phyloP scores from a whole-genome alignment of 345 rosid genomes.

The Eucalyptus curtisii region DNA sequence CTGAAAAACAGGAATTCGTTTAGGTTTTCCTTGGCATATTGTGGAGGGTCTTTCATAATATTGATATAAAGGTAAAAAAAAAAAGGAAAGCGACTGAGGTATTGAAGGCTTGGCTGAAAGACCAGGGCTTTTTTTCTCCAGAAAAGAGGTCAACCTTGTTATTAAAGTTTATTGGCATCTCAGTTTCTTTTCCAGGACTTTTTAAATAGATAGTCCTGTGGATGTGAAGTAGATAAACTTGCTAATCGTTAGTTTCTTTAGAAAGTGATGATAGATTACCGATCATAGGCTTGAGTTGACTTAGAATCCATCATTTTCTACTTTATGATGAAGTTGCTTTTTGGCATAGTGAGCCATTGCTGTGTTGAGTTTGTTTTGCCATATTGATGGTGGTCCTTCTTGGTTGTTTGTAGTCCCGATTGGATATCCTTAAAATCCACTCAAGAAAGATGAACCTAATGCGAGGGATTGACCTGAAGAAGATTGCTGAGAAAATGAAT shows the following conservation, averaged over 20 bases:
- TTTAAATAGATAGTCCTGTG: background rate
- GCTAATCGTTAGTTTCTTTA: background rate
- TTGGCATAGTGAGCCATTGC: background rate
- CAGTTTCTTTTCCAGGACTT: background rate
- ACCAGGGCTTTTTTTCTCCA: background rate
- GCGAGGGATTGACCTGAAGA: conserved; percentile 97
- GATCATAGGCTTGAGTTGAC: background rate
- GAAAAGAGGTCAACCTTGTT: background rate
- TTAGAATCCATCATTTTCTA: background rate
- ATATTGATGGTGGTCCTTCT: background rate
- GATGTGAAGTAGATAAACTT: background rate
- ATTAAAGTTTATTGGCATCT: background rate
- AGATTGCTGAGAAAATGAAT: conserved; percentile 97
- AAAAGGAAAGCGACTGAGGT: background rate
- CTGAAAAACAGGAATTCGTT: background rate
- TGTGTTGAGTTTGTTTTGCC: background rate
- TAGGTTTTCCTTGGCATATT: background rate
- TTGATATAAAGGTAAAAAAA: background rate
- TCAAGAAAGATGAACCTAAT: conserved; percentile 95
- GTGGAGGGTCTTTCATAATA: background rate
- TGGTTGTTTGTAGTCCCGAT: conserved; percentile 60
- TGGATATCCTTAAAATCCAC: conserved; percentile 91
- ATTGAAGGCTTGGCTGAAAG: background rate
- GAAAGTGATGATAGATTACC: background rate
- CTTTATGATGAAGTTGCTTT: background rate